phyloP scores from a whole-genome alignment of 2,329 filamentous ascomycete genomes.

The Fusarium pseudograminearum region DNA sequence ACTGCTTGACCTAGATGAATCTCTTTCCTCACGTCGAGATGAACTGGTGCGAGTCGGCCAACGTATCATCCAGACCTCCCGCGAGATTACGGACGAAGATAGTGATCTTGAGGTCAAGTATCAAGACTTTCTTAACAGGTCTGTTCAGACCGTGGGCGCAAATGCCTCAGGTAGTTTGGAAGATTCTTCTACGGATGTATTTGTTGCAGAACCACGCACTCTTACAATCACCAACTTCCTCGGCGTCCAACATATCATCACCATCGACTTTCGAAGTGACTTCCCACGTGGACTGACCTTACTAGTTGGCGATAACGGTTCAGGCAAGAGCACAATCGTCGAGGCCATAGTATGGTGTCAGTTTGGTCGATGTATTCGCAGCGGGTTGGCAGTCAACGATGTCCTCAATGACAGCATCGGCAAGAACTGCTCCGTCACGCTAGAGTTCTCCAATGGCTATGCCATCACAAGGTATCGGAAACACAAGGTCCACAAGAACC shows the following conservation, averaged over 20 bases:
- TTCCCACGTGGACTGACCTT: conserved; percentile 34
- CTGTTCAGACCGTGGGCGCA: conserved; percentile 7
- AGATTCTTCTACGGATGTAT: conserved; percentile 22
- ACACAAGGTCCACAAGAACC: conserved; percentile 24
- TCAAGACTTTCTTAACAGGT: conserved; percentile 26
- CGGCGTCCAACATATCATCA: conserved; percentile 31
- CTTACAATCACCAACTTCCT: conserved; percentile 44
- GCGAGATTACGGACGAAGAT: conserved; percentile 6
- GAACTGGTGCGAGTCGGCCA: conserved; percentile 37
- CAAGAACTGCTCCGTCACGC: conserved; percentile 36
- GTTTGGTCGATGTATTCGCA: conserved; percentile 35
- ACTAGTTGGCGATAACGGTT: conserved; percentile 37
- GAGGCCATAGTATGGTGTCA: conserved; percentile 39
- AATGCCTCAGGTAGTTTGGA: conserved; percentile 6
- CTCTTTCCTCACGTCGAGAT: conserved; percentile 21
- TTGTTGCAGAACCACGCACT: conserved; percentile 32
- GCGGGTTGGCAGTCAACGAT: conserved; percentile 24
- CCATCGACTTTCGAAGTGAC: conserved; percentile 27
- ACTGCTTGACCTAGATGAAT: conserved; percentile 12
- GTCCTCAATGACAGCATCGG: conserved; percentile 37
- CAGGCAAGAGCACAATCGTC: conserved; percentile 38
- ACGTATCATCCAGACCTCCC: conserved; percentile 32
- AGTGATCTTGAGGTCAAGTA: conserved; percentile 7
- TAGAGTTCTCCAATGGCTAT: conserved; percentile 42
- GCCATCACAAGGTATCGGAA: conserved; percentile 35